A percentile compares a stretch with the other conserved stretches of the same genome.
These are phyloP conservation scores for Houttuynia cordata DNA, from an alignment of 164 flowering plant species.

Conservation along the genomic window DNA sequence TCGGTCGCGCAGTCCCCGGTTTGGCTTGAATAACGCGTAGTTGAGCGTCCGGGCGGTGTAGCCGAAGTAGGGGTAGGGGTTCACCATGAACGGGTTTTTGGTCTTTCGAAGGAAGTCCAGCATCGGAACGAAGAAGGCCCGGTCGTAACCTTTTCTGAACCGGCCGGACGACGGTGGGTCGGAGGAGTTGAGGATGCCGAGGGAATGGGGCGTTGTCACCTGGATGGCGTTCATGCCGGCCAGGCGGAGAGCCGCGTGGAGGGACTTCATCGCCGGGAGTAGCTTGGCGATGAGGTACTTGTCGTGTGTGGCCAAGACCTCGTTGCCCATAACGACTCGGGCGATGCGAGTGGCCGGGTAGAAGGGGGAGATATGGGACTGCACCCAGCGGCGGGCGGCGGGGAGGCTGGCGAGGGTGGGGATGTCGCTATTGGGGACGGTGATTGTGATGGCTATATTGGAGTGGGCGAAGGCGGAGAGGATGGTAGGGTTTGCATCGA, in stretches of 20 bases:
- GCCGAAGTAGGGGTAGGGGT: constrained; percentile 85
- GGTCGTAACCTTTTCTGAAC: constrained; percentile 55
- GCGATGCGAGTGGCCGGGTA: constrained; percentile 50
- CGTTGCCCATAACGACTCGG: constrained; percentile 62
- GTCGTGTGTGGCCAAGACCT: constrained; percentile 37
- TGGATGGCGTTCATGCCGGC: constrained; percentile 35
- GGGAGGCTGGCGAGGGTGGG: constrained; percentile 27
- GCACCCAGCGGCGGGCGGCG: constrained; percentile 50
- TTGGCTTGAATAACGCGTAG: constrained; percentile 51
- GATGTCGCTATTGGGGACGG: constrained; percentile 60
- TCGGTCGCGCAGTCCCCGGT: constrained; percentile 39
- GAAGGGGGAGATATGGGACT: constrained; percentile 41
- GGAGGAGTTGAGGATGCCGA: constrained; percentile 40
- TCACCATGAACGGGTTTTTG: constrained; percentile 60
- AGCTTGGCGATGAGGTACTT: constrained; percentile 32
- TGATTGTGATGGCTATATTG: constrained; percentile 45
- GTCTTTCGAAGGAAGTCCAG: constrained; percentile 50
- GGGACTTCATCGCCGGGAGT: constrained; percentile 62
- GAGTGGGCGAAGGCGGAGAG: constrained; percentile 65
- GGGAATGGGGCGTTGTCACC: constrained; percentile 72
- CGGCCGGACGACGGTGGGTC: constrained; percentile 57
- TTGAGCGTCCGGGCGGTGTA: constrained; percentile 22
- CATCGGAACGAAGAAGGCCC: constrained; percentile 43
- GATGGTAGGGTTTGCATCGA: constrained; percentile 63
- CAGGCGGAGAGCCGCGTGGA: constrained; percentile 41